These are phyloP conservation scores for Candida vartiovaarae DNA, from an alignment of 805 yeast species.

Conservation along the genomic window DNA sequence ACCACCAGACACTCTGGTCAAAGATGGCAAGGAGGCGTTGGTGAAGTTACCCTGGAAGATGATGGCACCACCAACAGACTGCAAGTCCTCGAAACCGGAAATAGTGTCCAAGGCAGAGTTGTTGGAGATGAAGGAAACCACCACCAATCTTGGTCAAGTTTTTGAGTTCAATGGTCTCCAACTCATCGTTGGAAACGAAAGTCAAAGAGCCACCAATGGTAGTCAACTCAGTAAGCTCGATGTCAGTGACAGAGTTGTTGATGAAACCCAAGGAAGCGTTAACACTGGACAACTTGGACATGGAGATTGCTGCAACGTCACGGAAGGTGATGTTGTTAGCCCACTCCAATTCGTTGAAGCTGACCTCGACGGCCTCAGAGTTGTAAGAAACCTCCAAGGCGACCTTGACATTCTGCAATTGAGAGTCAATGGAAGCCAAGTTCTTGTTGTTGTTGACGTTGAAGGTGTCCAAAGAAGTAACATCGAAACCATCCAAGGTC, in stretches of 20 bases:
- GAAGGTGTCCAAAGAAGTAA: constrained; percentile 41
- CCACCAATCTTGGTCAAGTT: constrained; percentile 76
- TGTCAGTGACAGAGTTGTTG: constrained; percentile 55
- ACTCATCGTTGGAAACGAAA: constrained; percentile 64
- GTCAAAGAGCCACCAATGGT: constrained; percentile 77
- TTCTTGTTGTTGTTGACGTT: constrained; percentile 88
- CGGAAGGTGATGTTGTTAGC: constrained; percentile 88
- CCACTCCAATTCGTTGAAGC: constrained; percentile 64
- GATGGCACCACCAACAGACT: constrained; percentile 84
- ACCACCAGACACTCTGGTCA: constrained; percentile 86
- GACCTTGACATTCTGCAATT: constrained; percentile 66
- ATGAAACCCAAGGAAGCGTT: constrained; percentile 80
- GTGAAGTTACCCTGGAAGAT: constrained; percentile 72
- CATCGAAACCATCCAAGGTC: constrained; percentile 60
- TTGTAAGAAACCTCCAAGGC: constrained; percentile 77
- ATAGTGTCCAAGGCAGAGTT: constrained; percentile 64
- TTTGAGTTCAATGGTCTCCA: constrained; percentile 63
- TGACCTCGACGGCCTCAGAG: constrained; percentile 66
- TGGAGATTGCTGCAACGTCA: constrained; percentile 66
- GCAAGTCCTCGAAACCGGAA: constrained; percentile 67
- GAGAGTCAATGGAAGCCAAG: constrained; percentile 65
- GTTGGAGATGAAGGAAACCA: constrained; percentile 85
- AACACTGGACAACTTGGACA: constrained; percentile 60
- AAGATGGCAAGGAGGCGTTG: constrained; percentile 66
- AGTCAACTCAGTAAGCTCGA: constrained; percentile 49